Base-by-base conservation (phyloP, 1,139 yeast species). In the Fermentozyma sake region DNA sequence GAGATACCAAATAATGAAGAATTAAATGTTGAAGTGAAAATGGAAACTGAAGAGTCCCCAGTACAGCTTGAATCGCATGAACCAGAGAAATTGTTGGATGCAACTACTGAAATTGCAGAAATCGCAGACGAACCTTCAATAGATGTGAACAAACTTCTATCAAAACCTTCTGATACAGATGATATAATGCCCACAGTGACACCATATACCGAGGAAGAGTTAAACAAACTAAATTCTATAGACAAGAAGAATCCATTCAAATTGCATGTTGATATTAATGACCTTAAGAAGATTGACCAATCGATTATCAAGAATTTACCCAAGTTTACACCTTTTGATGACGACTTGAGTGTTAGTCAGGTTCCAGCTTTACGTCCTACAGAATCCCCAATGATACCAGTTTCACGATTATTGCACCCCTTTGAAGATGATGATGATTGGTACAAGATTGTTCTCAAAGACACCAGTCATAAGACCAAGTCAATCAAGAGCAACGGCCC, bases 401-500 rank as follows among this genome's bases (percentile, higher is more conserved):
- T 80, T 6, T 79, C 89, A 0, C 72, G 82, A 31, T 58, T 83
- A 26, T 50, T 80, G 24, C 68, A 76, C 24, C 80, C 85, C 4
- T 55, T 63, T 32, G 83, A 78, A 27, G 79, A 75, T 24, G 82
- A 72, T 33, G 73, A 78, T 14, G 70, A 68, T 14, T 81, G 80
- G 76, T 69, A 67, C 40, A 81, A 79, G 44, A 49, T 82, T 14
- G 65, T 79, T 4, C 61, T 76, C 30, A 70, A 72, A 37, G 79
- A 74, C 31, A 58, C 55, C 26, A 44, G 55, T 3, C 31, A 50
- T 18, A 46, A 41, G 14, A 38, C 27, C 22, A 39, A 16, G 34
- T n/a, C n/a, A n/a, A 22, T 29, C 17, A 32, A 30, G 28, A 23
- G 29, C 14, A 26, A 32, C 9, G 50, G 58, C 24, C 46, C 61